Percentiles rank a stretch among this genome's conserved stretches.
Conservation (phyloP, 2,329 filamentous ascomycete genomes). For the Ampelomyces quisqualis region DNA sequence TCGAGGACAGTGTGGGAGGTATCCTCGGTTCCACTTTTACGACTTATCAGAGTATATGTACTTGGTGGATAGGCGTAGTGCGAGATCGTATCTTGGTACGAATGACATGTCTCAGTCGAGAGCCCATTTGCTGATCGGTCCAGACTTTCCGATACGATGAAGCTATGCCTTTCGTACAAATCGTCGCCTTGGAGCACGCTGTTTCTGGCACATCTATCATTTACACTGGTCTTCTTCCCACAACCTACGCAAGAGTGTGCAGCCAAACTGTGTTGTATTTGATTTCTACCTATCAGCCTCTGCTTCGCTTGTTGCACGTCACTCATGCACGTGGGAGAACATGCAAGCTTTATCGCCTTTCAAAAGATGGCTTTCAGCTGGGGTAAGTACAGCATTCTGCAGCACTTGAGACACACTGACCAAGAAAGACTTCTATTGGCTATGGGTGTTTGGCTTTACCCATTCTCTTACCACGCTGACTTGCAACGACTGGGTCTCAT, state of each 20-base stretch:
- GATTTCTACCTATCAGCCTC: conserved; percentile 25
- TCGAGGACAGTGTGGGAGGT: conserved; percentile 35
- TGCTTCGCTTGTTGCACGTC: conserved; percentile 30
- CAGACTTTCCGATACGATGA: conserved; percentile 33
- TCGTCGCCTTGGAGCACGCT: conserved; percentile 26
- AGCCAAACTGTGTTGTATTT: conserved; percentile 23
- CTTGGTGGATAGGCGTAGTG: conserved; percentile 40
- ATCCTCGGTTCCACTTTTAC: conserved; percentile 25
- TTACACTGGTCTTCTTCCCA: conserved; percentile 31
- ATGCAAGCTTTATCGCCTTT: conserved; percentile 24
- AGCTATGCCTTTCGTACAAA: conserved; percentile 26
- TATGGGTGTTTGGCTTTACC: conserved; percentile 35
- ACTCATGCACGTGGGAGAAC: conserved; percentile 23
- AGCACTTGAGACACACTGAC: neutral
- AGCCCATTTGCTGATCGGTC: conserved; percentile 1
- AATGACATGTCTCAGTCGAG: neutral
- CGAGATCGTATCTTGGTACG: conserved; percentile 32
- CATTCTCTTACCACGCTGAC: conserved; percentile 34
- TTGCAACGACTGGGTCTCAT: conserved; percentile 36
- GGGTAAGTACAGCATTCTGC: conserved; percentile 18
- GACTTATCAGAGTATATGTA: conserved; percentile 31
- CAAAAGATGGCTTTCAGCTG: conserved; percentile 19
- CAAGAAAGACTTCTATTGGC: conserved; percentile 27
- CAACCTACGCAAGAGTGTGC: conserved; percentile 21
- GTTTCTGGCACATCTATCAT: conserved; percentile 24